phyloP scores from a whole-genome alignment of 805 yeast species.

The Millerago galiae region DNA sequence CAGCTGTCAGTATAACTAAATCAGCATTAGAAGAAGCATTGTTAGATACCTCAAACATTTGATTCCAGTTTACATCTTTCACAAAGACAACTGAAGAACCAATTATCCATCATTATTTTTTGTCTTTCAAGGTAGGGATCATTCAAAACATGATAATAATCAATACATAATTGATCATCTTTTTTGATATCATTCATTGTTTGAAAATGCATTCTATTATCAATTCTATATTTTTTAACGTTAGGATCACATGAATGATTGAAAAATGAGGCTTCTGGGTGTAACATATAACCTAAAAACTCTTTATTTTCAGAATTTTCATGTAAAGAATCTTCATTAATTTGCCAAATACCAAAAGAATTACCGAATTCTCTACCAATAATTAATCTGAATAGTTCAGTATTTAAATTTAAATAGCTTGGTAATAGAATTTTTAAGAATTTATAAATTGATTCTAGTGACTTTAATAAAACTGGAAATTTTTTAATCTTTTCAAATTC shows the following conservation, averaged over 20 bases:
- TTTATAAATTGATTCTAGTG: constrained; percentile 43
- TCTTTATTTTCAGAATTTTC: constrained; percentile 40
- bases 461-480: constrained; percentile 41
- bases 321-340: constrained; percentile 18
- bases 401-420: constrained; percentile 28
- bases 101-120: constrained; percentile 36
- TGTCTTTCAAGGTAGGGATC: constrained; percentile 37
- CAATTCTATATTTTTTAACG: constrained; percentile 36
- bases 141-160: constrained; percentile 47
- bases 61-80: constrained; percentile 31
- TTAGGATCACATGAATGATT: constrained; percentile 64
- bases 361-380: constrained; percentile 59
- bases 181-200: constrained; percentile 32
- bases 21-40: constrained; percentile 37
- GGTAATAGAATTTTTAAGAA: constrained; percentile 38
- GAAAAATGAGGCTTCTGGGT: constrained; percentile 60
- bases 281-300: constrained; percentile 53
- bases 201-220: constrained; percentile 35
- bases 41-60: constrained; percentile 28
- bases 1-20: constrained; percentile 29
- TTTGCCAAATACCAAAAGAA: constrained; percentile 66
- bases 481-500: constrained; percentile 38
- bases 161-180: constrained; percentile 51
- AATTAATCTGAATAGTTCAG: constrained; percentile 36
- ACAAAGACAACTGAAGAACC: constrained; percentile 59